Conservation (phyloP, 495 filamentous ascomycete genomes). For the Opeltia flavorubescens region DNA sequence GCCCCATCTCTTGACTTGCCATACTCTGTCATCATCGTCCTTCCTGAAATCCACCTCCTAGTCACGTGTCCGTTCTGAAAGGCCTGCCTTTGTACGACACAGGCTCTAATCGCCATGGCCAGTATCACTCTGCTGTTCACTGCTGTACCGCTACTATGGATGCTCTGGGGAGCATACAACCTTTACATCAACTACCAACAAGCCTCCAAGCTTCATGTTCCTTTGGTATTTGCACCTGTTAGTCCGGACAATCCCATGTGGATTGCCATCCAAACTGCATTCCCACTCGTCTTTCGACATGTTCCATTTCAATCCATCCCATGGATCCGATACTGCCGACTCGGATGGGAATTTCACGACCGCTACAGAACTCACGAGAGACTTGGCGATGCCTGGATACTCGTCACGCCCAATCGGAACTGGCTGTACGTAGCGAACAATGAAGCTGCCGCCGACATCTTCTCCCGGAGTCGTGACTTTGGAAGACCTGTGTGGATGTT, state of each 20-base stretch:
- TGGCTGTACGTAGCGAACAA: neutral
- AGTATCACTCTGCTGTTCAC: neutral
- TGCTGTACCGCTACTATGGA: neutral
- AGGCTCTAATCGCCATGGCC: neutral
- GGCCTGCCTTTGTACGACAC: neutral
- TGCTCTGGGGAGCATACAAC: neutral
- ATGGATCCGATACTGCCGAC: neutral
- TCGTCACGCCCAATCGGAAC: constrained; percentile 3
- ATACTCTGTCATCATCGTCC: neutral
- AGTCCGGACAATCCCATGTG: constrained; percentile 19
- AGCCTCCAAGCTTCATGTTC: neutral
- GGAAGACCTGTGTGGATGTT: constrained; percentile 1
- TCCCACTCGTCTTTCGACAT: constrained; percentile 2
- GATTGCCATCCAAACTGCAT: constrained; percentile 12
- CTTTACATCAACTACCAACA: constrained; percentile 1
- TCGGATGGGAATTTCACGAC: constrained; percentile 7
- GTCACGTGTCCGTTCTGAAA: neutral
- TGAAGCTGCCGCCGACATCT: neutral
- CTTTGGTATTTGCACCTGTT: constrained; percentile 16
- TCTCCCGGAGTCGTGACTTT: constrained; percentile 5
- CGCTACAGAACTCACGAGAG: neutral
- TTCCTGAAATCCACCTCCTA: neutral
- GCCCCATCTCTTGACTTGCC: too few relatives aligned
- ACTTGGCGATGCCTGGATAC: constrained; percentile 1
- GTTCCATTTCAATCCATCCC: neutral